A percentile compares a stretch with the other conserved stretches of the same genome.
Evolutionary conservation across 495 filamentous ascomycete species (phyloP).

Genomic region (Podospora conica): DNA sequence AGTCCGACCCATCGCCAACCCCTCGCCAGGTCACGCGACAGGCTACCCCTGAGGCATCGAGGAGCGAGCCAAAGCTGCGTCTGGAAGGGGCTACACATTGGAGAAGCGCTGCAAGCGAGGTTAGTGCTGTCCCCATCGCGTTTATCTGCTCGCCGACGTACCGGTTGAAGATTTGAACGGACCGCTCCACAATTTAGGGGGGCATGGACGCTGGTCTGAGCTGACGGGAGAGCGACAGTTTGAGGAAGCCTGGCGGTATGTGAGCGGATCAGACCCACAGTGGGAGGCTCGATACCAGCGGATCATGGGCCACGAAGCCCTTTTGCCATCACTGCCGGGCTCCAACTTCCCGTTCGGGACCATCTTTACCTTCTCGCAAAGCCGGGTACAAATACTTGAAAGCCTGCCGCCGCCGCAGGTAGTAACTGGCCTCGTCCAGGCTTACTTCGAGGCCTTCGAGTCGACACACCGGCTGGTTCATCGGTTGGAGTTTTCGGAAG

Average conservation of each 20-base stretch:
- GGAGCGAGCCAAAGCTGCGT: slow-evolving; percentile 4
- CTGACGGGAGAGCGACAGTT: slow-evolving; percentile 13
- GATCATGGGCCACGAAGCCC: slow-evolving; percentile 17
- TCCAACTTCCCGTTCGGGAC: slow-evolving; percentile 23
- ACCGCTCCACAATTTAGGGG: neutral
- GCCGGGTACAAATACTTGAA: slow-evolving; percentile 14
- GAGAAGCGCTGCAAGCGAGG: slow-evolving; percentile 22
- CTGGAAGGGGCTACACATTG: slow-evolving; percentile 21
- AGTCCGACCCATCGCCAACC: slow-evolving; percentile 7
- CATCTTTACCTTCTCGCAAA: slow-evolving; percentile 11
- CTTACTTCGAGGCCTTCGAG: slow-evolving; percentile 23
- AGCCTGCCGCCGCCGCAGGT: slow-evolving; percentile 19
- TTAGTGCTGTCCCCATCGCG: slow-evolving; percentile 4
- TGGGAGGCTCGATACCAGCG: slow-evolving; percentile 20
- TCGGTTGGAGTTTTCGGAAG: slow-evolving; percentile 16
- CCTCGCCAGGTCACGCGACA: slow-evolving; percentile 2
- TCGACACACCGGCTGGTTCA: slow-evolving; percentile 23
- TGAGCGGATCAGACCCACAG: slow-evolving; percentile 16
- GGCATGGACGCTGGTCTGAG: neutral
- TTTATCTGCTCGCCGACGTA: neutral
- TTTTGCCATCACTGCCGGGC: slow-evolving; percentile 13
- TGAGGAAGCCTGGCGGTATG: slow-evolving; percentile 21
- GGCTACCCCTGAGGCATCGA: slow-evolving; percentile 2
- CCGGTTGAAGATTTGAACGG: neutral
- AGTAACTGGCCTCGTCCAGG: slow-evolving; percentile 19